Evolutionary conservation across 176 grass and related monocot species (phyloP), one percentile per base, ranked within the genome.

Genomic region (Secale cereale): DNA sequence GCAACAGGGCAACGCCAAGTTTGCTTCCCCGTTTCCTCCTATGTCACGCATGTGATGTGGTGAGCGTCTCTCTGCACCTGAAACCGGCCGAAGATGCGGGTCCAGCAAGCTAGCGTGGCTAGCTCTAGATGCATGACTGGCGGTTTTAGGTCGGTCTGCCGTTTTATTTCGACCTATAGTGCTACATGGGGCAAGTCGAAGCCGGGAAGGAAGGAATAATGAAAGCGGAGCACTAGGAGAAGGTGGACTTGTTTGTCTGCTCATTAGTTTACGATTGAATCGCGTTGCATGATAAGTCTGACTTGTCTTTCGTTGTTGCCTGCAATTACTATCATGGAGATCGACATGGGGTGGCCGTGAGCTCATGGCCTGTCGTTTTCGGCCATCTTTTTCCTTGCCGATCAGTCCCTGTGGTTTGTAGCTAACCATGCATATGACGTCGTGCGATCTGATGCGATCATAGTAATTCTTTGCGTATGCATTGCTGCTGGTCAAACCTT

Each of bases 111-210:
- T 39, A 30, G 37, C 2, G n/a, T 8, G 8, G 10, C 46, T 56
- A 30, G 45, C 63, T 72, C 65, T 40, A 52, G 4, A 71, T 70
- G n/a, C n/a, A 63, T 10, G 22, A 19, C 50, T 45, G 68, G 59
- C 25, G 71, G 83, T 77, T 69, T 80, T 37, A 32, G 28, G 70
- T 74, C 59, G 43, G 15, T 36, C 48, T 46, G 86, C 19, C 65
- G 25, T 52, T 70, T 26, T 37, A 37, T 20, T 57, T 57, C 7
- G 19, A 22, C 52, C 7, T 57, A 46, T 15, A 1, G 43, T 6
- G 74, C 84, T 87, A 60, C 43, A 83, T 59, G 85, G 70, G 85
- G 84, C 80, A 86, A 59, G 27, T 62, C 80, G 74, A 86, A 78
- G 50, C 84, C 80, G 68, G 11, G 65, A 45, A n/a, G 9, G 20